Percentiles rank a stretch among this genome's conserved stretches.
Evolutionary conservation across 164 flowering plant species (phyloP).

Genomic region (Vitis riparia): DNA sequence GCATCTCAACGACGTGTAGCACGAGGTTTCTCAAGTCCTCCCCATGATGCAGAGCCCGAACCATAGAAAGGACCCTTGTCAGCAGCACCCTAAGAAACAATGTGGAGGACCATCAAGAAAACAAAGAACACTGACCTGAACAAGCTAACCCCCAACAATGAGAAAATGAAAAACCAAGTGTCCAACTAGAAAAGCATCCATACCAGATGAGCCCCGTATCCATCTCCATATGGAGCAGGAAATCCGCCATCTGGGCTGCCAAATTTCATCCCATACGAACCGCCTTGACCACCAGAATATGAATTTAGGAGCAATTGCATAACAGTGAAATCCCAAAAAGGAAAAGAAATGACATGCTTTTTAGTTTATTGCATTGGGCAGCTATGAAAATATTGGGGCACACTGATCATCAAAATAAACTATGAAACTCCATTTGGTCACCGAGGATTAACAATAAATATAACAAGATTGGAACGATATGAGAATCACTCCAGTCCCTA

Average conservation of each 20-base stretch:
- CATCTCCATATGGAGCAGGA: conserved; percentile 65
- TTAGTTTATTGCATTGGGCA: background rate
- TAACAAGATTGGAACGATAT: too few species aligned
- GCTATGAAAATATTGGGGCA: too few species aligned
- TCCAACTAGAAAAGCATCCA: conserved; percentile 13
- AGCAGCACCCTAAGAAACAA: conserved; percentile 51
- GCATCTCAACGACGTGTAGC: conserved; percentile 57
- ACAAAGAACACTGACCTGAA: background rate
- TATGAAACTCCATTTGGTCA: too few species aligned
- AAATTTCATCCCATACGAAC: conserved; percentile 59
- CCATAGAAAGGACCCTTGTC: conserved; percentile 72
- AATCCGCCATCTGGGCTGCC: conserved; percentile 51
- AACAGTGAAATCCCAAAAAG: background rate
- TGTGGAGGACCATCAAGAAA: background rate
- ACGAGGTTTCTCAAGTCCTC: conserved; percentile 67
- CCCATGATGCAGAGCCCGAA: conserved; percentile 64
- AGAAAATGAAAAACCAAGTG: conserved; percentile 1
- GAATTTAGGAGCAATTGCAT: background rate
- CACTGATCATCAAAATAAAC: too few species aligned
- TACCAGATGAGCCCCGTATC: conserved; percentile 69
- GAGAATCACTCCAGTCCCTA: too few species aligned
- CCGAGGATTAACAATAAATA: too few species aligned
- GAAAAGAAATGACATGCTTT: background rate
- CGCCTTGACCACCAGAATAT: conserved; percentile 44
- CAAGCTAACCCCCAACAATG: background rate